A percentile compares a stretch with the other conserved stretches of the same genome.
These are phyloP conservation scores for Monosporascus sp. DNA, from an alignment of 2,329 filamentous ascomycete genomes.

Conservation along the genomic window DNA sequence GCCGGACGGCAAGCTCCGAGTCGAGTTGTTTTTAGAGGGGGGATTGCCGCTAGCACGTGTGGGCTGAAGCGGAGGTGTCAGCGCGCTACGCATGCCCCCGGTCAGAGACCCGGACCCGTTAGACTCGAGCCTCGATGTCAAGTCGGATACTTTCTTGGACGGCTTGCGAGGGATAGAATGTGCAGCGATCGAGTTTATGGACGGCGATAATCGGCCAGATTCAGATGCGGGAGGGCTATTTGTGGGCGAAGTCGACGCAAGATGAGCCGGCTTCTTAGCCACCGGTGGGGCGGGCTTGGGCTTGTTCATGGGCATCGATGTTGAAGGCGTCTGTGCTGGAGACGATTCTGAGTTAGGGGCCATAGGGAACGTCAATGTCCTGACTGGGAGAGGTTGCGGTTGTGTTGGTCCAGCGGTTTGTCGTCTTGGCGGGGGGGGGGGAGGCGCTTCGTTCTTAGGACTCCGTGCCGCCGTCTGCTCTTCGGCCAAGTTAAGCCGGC, in stretches of 20 bases:
- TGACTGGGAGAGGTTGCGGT: constrained; percentile 15
- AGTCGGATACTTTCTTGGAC: constrained; percentile 21
- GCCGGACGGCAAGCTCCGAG: constrained; percentile 8
- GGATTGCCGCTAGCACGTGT: constrained; percentile 3
- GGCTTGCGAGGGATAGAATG: constrained; percentile 20
- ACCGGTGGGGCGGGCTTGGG: constrained; percentile 38
- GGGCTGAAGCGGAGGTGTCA: constrained; percentile 4
- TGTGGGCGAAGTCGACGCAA: constrained; percentile 31
- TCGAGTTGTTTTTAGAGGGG: constrained; percentile 2
- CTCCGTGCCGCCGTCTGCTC: constrained; percentile 26
- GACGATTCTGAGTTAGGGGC: constrained; percentile 8
- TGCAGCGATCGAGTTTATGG: constrained; percentile 16
- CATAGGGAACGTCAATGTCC: constrained; percentile 32
- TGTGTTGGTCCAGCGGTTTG: constrained; percentile 18
- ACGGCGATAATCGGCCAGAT: constrained; percentile 10
- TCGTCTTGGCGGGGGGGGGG: constrained; percentile 35
- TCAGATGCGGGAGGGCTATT: constrained; percentile 17
- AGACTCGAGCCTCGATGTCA: constrained; percentile 24
- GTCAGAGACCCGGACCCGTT: constrained; percentile 18
- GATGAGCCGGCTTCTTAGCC: constrained; percentile 58
- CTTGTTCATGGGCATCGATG: constrained; percentile 17
- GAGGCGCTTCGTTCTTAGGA: constrained; percentile 32
- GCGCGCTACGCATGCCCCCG: constrained; percentile 22
- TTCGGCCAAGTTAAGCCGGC: constrained; percentile 38
- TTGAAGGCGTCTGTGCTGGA: constrained; percentile 13